Conservation (phyloP, 2,329 filamentous ascomycete genomes). For the Cercospora zeae-maydis region DNA sequence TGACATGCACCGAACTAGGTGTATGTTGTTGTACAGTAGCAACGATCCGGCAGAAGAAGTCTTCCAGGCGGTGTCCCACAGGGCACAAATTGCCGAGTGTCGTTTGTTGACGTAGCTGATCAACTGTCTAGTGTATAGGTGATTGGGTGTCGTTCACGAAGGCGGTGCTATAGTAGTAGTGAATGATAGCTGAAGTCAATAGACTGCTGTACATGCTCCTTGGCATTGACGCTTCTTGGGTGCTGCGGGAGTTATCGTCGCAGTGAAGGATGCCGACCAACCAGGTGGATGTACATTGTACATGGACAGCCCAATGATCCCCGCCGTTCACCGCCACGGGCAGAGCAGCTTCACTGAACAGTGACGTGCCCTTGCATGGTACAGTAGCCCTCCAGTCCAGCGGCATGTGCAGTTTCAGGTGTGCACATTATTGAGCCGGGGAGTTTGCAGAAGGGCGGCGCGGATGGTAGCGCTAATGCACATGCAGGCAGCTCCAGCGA, state of each 20-base stretch:
- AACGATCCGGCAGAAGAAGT: not conserved
- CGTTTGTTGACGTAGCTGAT: not conserved
- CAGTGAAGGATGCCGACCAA: not conserved
- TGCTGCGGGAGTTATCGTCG: not conserved
- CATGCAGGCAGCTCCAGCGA: not conserved
- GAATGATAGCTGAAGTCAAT: not conserved
- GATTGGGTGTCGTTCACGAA: not conserved
- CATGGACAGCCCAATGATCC: not conserved
- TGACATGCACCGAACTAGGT: not conserved
- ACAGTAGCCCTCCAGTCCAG: not conserved
- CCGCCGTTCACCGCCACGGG: not conserved
- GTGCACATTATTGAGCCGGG: not conserved
- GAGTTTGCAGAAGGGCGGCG: not conserved
- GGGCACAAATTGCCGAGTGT: not conserved
- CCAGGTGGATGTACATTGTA: not conserved
- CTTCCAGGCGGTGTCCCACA: not conserved
- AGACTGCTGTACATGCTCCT: not conserved
- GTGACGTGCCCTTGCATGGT: constrained; percentile 11
- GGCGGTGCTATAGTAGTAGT: not conserved
- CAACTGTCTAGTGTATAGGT: not conserved
- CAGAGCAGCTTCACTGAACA: not conserved
- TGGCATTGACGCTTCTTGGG: not conserved
- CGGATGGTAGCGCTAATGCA: not conserved
- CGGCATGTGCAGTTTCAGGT: constrained; percentile 1
- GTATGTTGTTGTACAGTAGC: not conserved